Percentiles rank a stretch among this genome's conserved stretches.
phyloP scores from a whole-genome alignment of 2,329 filamentous ascomycete genomes.

The Blastomyces parvus region DNA sequence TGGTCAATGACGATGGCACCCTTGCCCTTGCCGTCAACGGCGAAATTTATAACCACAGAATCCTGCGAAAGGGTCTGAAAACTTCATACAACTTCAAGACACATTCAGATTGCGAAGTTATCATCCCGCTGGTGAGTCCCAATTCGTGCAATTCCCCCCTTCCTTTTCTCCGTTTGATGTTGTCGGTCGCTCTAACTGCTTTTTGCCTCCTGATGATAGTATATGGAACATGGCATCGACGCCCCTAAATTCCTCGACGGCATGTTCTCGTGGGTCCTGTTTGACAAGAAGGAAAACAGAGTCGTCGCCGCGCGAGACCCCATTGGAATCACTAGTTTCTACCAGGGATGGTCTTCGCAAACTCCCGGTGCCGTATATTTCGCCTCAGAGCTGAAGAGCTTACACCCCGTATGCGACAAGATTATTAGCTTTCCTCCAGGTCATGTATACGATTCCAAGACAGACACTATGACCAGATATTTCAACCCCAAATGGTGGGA shows the following conservation, averaged over 20 bases:
- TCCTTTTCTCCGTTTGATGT: background rate
- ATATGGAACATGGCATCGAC: constrained; percentile 83
- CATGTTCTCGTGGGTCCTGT: constrained; percentile 99
- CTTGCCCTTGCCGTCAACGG: constrained; percentile 95
- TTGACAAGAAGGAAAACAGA: constrained; percentile 89
- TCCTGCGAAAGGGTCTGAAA: constrained; percentile 79
- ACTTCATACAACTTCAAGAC: constrained; percentile 94
- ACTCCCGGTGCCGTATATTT: constrained; percentile 85
- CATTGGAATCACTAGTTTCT: constrained; percentile 94
- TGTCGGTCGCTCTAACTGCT: background rate
- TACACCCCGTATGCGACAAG: constrained; percentile 89
- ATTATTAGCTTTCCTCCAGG: constrained; percentile 91
- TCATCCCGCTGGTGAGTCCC: constrained; percentile 77
- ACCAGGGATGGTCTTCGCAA: constrained; percentile 81
- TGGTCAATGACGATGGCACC: constrained; percentile 81
- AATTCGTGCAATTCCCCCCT: background rate
- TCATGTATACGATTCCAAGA: constrained; percentile 92
- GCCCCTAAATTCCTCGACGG: constrained; percentile 90
- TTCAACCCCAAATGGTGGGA: constrained; percentile 93
- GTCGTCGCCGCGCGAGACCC: constrained; percentile 91
- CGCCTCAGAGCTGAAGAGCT: constrained; percentile 89
- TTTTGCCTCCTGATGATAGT: constrained; percentile 43
- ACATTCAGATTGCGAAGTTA: constrained; percentile 95
- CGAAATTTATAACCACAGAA: constrained; percentile 98
- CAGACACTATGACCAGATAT: constrained; percentile 74